phyloP scores from a whole-genome alignment of 306 rosid genomes.

The Vigna radiata region DNA sequence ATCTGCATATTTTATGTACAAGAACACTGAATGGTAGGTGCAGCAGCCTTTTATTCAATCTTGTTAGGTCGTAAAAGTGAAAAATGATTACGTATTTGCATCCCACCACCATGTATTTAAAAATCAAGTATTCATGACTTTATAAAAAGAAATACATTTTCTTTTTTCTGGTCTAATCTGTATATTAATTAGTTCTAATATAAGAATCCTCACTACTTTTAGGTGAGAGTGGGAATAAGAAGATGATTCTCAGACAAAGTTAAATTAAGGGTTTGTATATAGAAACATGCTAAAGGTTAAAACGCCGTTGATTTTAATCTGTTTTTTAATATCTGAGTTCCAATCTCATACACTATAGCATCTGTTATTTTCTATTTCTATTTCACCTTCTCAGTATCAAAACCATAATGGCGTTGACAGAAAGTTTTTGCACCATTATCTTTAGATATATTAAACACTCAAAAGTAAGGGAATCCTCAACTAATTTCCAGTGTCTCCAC shows the following conservation, averaged over 20 bases:
- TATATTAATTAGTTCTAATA: constrained; percentile 10
- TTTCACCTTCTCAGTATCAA: background rate
- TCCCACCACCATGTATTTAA: constrained; percentile 16
- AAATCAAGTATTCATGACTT: constrained; percentile 29
- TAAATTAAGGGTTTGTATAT: background rate
- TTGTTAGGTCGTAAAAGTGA: constrained; percentile 48
- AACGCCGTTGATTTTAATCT: constrained; percentile 5
- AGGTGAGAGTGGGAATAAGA: constrained; percentile 28
- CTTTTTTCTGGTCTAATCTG: background rate
- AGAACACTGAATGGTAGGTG: constrained; percentile 2
- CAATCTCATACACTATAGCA: background rate
- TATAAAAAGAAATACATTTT: background rate
- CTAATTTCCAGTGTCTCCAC: constrained; percentile 7
- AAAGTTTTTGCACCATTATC: background rate
- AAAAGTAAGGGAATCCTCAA: background rate
- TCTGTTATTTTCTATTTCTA: background rate
- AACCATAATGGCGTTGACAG: background rate
- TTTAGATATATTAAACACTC: constrained; percentile 3
- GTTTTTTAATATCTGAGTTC: background rate
- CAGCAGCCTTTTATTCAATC: constrained; percentile 45
- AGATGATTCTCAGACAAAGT: background rate
- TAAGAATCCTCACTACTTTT: constrained; percentile 7
- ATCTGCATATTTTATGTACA: background rate
- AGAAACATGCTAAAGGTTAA: background rate
- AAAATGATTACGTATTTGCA: constrained; percentile 37